Evolutionary conservation across 2,329 filamentous ascomycete genomes (phyloP), one percentile per base, ranked within the genome.

Genomic region (Diplodia intermedia): DNA sequence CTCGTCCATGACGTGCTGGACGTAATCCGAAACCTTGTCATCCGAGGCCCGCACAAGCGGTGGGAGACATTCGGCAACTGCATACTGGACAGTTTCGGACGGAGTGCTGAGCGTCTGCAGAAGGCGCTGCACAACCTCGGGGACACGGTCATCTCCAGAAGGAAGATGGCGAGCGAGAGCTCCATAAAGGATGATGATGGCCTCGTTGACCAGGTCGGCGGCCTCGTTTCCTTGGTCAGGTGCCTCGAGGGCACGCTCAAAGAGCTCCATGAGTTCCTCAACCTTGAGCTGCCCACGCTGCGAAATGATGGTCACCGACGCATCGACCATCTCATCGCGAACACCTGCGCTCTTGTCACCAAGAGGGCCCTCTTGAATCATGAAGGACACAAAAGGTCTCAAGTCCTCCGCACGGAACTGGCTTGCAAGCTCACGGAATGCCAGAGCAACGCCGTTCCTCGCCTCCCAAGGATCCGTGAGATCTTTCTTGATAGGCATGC

Each of bases 101-200:
- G 95, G 95, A 14, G 94, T 98, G 78, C 91, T 95, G 54, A 99
- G 84, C 7, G 96, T 97, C 26, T 89, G 88, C 67, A 99, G 85
- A 26, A 99, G 84, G 70, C 93, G 89, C 72, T 94, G 90, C 62
- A 99, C 90, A 55, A 99, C 95, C 68, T 91, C 89, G 0, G 94
- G 93, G 60, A 98, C 88, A 74, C 96, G 94, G 71, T 88, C 82
- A 78, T 99, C 95, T n/a, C 93, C 93, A 8, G 89, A 81, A 72
- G 91, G 88, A 69, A 99, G 82, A 82, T 99, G 95, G 63, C 92
- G 89, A 53, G 94, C 95, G 47, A 99, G 83, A 63, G 96, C 94
- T 77, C 95, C 95, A 74, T 99, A 99, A 78, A 99, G 90, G 73
- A 99, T 95, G 73, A 99, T 94, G 65, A 99, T 94, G 20, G 96